Base-by-base conservation (phyloP, 2,329 filamentous ascomycete species). In the Penicillium sp. region DNA sequence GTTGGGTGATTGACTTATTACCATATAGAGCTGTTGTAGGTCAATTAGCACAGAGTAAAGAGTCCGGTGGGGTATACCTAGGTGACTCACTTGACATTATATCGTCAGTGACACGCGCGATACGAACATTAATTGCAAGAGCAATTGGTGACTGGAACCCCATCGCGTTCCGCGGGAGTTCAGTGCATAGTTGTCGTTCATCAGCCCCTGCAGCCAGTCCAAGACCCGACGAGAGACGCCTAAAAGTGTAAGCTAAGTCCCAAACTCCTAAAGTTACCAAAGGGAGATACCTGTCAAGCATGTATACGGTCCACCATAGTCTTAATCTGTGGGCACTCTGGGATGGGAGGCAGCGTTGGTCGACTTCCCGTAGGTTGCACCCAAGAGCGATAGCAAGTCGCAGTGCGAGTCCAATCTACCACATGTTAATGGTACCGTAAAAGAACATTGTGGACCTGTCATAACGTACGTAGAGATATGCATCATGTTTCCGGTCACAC, bases 231-330 rank as follows among this genome's bases (percentile, higher is more conserved):
- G 63, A 63, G 2, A 66, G 51, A 3, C 63, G 63, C 15, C 63
- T 66, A 9, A 8, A 17, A 6, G 12, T 33, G n/a, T 62, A 35
- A 60, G 48, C 35, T 4, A n/a, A 21, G 17, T 17, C 1, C 8
- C 21, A 25, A 37, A 2, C 9, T 8, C 2, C 3, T 9, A n/a
- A 31, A 10, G 0, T 4, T 40, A 10, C 1, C 5, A 45, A 19
- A 27, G 31, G 3, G 6, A 7, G 46, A 15, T 60, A 66, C 65
- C 65, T 52, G 21, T 66, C 65, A 7, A 67, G 54, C 65, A 67
- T 67, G 19, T 67, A 67, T 6, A 67, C 62, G 7, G 64, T 66
- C 65, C 63, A 67, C 63, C 63, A 67, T 13, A 67, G 52, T n/a
- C 65, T 53, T 27, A 66, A 45, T 29, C 64, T 48, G 40, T 66